A percentile compares a stretch with the other conserved stretches of the same genome.
Evolutionary conservation across 1,284 basidiomycete genomes (phyloP).

Genomic region (Heterobasidion annosum): DNA sequence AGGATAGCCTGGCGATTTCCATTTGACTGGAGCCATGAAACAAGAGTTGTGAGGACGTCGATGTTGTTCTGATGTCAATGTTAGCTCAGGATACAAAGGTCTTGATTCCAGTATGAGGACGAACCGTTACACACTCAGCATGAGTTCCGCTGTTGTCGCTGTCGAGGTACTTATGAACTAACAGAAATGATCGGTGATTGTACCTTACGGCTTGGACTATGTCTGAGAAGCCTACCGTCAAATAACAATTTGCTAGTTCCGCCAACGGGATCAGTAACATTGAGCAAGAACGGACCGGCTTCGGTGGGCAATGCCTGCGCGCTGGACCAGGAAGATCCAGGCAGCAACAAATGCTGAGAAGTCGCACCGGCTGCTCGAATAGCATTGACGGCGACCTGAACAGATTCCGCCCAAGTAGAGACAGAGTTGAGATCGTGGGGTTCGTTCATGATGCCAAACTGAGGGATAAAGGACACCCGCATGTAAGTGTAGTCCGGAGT

Average conservation of each 20-base stretch:
- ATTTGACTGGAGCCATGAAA: constrained; percentile 35
- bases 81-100: neutral
- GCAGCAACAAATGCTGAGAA: constrained; percentile 15
- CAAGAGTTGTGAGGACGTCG: constrained; percentile 33
- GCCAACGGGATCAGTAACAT: constrained; percentile 44
- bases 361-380: constrained; percentile 37
- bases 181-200: constrained; percentile 39
- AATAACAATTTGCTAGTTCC: constrained; percentile 44
- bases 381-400: constrained; percentile 47
- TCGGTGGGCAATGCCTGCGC: constrained; percentile 37
- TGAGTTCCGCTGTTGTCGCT: constrained; percentile 48
- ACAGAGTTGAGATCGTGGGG: constrained; percentile 42
- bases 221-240: constrained; percentile 39
- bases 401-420: constrained; percentile 31
- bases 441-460: constrained; percentile 38
- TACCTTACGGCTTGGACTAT: constrained; percentile 38
- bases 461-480: too few species aligned
- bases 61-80: constrained; percentile 29
- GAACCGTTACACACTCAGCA: constrained; percentile 33
- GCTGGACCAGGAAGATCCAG: constrained; percentile 32
- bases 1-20: constrained; percentile 47
- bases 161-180: constrained; percentile 61
- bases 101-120: neutral
- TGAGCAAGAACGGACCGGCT: constrained; percentile 17
- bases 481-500: neutral